Evolutionary conservation across 306 rosid genomes (phyloP).

Genomic region (Trichosanthes truncata): DNA sequence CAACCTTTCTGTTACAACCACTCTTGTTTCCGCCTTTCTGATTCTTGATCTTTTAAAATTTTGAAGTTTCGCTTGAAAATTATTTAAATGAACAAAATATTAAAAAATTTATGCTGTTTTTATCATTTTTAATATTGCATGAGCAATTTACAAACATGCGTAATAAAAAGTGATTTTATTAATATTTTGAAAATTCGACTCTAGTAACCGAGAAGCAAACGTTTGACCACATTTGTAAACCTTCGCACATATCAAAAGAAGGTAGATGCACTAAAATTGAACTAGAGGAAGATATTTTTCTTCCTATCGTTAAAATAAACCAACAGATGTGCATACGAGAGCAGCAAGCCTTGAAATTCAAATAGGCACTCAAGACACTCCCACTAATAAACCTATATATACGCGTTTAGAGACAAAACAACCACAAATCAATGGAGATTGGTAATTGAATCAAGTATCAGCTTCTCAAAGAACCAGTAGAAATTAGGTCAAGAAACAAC

Average conservation of each 20-base stretch:
- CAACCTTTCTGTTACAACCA: neutral
- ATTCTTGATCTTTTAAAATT: neutral
- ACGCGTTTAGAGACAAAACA: neutral
- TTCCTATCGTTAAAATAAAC: neutral
- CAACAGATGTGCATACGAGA: neutral
- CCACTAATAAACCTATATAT: neutral
- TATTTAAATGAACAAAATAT: neutral
- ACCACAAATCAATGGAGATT: slow-evolving; percentile 1
- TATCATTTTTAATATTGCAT: neutral
- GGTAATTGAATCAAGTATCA: neutral
- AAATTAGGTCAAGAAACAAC: neutral
- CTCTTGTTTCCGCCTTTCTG: neutral
- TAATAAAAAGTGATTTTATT: neutral
- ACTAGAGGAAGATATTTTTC: neutral
- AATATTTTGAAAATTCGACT: neutral
- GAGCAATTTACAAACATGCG: neutral
- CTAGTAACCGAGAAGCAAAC: neutral
- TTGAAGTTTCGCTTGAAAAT: neutral
- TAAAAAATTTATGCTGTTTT: neutral
- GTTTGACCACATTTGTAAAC: neutral
- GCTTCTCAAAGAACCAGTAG: neutral
- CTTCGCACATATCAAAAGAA: neutral
- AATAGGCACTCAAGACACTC: neutral
- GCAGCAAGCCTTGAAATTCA: neutral
- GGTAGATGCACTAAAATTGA: neutral